Base-by-base conservation (phyloP, 2,329 filamentous ascomycete species). In the Monilinia fructigena region DNA sequence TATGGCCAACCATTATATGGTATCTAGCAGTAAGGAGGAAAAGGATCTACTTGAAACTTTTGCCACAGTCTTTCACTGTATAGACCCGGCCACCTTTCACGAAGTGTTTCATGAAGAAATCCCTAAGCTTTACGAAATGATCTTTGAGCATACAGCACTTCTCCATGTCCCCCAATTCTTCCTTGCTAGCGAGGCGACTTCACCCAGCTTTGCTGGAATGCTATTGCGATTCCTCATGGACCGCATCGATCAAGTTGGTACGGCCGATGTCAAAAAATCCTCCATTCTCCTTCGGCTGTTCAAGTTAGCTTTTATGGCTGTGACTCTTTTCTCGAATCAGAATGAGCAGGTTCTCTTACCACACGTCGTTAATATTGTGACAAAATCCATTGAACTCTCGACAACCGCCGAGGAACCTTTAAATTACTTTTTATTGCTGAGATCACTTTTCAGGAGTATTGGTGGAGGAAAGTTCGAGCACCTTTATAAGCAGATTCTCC, bases 21-120 rank as follows among this genome's bases (percentile, higher is more conserved):
- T 95, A 53, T 94, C 93, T 0, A 96, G 92, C 76, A 90, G 88
- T 68, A 96, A 96, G 74, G 96, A 99, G 76, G 96, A 99, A 78
- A 99, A 99, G 77, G 95, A 99, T 65, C 83, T 99, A 11, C 83
- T 99, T 8, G 96, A 99, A 80, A 96, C 92, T 2, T 99, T 99
- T 77, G 95, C 94, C 2, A 98, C 95, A 0, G 93, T 99, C 38
- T 99, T 99, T 76, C 95, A 99, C 76, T 96, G 94, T 78, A 95
- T 99, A 70, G 95, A 99, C 75, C 95, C 95, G 2, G 95, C 96
- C 14, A 97, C 94, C 0, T 99, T 99, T 76, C 93, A 99, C 74
- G 95, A 99, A 80, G 93, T 99, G 52, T 99, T 99, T 77, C 92
- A 97, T 76, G 92, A 93, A 68, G 95, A 98, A 80, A 98, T 99